These are phyloP conservation scores for Ceratobasidium sp. DNA, from an alignment of 1,284 basidiomycete genomes.

Conservation along the genomic window DNA sequence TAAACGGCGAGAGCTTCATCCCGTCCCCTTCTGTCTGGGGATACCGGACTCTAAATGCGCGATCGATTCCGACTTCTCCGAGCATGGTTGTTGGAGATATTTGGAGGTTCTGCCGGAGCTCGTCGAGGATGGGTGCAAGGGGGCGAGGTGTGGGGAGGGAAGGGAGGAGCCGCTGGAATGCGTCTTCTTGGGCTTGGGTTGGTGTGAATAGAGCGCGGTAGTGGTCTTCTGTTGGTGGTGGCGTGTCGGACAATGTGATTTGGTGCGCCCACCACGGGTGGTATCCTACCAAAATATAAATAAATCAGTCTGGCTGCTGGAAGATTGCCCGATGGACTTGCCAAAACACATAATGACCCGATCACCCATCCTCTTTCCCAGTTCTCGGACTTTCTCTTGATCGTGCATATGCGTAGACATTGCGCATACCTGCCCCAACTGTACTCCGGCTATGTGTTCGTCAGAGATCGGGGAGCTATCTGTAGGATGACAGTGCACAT, in stretches of 20 bases:
- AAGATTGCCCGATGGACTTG: conserved; percentile 56
- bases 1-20: conserved; percentile 73
- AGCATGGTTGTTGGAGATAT: conserved; percentile 76
- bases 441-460: conserved; percentile 64
- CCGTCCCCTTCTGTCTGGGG: conserved; percentile 52
- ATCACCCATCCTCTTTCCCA: conserved; percentile 69
- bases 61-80: conserved; percentile 87
- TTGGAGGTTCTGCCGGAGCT: conserved; percentile 68
- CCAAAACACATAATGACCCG: conserved; percentile 83
- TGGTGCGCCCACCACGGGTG: conserved; percentile 87
- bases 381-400: conserved; percentile 71
- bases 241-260: conserved; percentile 64
- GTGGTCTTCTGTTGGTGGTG: conserved; percentile 69
- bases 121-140: conserved; percentile 65
- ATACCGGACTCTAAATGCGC: conserved; percentile 74
- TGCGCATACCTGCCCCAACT: conserved; percentile 72
- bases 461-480: conserved; percentile 65
- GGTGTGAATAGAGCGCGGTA: conserved; percentile 69
- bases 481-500: conserved; percentile 86
- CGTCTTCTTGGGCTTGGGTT: conserved; percentile 56
- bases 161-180: conserved; percentile 66
- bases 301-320: background rate
- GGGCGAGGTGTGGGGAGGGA: conserved; percentile 72
- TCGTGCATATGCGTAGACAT: conserved; percentile 76
- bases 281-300: conserved; percentile 64